Conservation (phyloP, 441 rosid species). For the Eutrema salsugineum region DNA sequence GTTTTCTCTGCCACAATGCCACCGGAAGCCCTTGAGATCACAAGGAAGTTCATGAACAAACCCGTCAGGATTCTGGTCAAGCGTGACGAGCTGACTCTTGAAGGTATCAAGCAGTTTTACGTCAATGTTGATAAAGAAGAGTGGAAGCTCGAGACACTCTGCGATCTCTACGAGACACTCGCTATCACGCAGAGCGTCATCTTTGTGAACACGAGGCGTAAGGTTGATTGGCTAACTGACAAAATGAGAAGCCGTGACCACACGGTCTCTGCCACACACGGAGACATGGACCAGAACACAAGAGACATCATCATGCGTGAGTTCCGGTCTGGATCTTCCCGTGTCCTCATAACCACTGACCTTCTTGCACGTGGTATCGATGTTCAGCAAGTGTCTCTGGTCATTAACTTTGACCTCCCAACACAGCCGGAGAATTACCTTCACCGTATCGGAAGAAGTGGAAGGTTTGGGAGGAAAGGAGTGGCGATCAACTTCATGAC, state of each 20-base stretch:
- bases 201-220: slow-evolving; percentile 61
- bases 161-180: slow-evolving; percentile 65
- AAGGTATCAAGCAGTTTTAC: slow-evolving; percentile 63
- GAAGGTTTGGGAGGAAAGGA: slow-evolving; percentile 64
- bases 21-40: slow-evolving; percentile 62
- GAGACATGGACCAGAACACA: slow-evolving; percentile 72
- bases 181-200: slow-evolving; percentile 67
- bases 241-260: slow-evolving; percentile 59
- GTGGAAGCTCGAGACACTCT: slow-evolving; percentile 66
- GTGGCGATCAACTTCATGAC: slow-evolving; percentile 58
- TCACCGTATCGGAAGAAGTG: slow-evolving; percentile 60
- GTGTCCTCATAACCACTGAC: slow-evolving; percentile 57
- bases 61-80: slow-evolving; percentile 60
- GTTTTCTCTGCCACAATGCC: slow-evolving; percentile 71
- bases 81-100: slow-evolving; percentile 65
- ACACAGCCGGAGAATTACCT: slow-evolving; percentile 64
- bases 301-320: slow-evolving; percentile 62
- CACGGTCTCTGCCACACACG: slow-evolving; percentile 71
- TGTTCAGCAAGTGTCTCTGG: slow-evolving; percentile 64
- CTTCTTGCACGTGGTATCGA: slow-evolving; percentile 60
- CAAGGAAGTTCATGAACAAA: slow-evolving; percentile 60
- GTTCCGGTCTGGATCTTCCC: slow-evolving; percentile 57
- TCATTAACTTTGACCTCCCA: slow-evolving; percentile 58
- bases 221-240: slow-evolving; percentile 63
- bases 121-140: slow-evolving; percentile 70